A percentile compares a stretch with the other conserved stretches of the same genome.
Evolutionary conservation across 2,329 filamentous ascomycete genomes (phyloP).

Genomic region (Fusarium duplospermum): DNA sequence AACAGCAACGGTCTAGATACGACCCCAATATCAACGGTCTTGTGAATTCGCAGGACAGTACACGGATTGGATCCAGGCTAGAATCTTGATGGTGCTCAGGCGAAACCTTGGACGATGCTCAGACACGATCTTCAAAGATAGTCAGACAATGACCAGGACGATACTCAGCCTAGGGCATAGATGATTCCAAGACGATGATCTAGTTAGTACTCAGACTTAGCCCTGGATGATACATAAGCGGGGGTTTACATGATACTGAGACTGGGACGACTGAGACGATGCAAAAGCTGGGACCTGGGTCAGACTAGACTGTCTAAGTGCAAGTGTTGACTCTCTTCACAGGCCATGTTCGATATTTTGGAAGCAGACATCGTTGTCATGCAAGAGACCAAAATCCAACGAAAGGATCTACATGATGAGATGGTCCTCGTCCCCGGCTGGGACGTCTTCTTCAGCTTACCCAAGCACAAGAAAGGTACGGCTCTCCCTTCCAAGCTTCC

Average conservation of each 20-base stretch:
- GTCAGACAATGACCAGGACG: neutral
- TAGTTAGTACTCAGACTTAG: neutral
- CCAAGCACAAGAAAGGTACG: slow-evolving; percentile 90
- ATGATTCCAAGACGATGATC: neutral
- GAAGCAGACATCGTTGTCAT: slow-evolving; percentile 94
- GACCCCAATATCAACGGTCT: neutral
- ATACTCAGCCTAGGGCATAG: neutral
- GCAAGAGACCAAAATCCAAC: slow-evolving; percentile 96
- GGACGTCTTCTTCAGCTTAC: slow-evolving; percentile 96
- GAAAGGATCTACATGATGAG: slow-evolving; percentile 90
- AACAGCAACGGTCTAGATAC: neutral
- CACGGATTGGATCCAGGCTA: neutral
- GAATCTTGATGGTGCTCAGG: neutral
- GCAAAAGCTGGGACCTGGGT: neutral
- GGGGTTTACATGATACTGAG: neutral
- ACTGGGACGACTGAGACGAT: neutral
- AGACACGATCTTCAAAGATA: neutral
- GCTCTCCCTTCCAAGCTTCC: neutral
- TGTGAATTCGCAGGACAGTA: neutral
- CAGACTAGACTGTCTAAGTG: neutral
- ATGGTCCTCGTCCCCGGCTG: slow-evolving; percentile 96
- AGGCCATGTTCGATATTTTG: slow-evolving; percentile 94
- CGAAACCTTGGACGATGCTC: neutral
- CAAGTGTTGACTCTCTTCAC: neutral
- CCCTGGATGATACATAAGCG: neutral